Evolutionary conservation across 257 asterid species (phyloP).

Genomic region (Penstemon barbatus): DNA sequence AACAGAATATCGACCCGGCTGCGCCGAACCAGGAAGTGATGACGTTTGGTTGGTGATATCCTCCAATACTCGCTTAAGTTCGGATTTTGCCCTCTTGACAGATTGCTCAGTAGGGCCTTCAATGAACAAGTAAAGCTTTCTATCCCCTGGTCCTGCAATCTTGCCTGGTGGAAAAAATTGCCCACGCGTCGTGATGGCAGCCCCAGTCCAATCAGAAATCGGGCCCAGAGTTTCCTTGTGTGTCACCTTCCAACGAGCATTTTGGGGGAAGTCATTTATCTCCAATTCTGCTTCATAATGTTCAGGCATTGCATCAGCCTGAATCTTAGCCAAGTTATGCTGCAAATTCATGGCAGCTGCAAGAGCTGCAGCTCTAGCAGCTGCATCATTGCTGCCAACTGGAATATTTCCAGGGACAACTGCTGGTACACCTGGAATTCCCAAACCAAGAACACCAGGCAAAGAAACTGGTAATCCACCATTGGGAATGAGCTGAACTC

Average conservation of each 20-base stretch:
- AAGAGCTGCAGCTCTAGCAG: slow-evolving; percentile 73
- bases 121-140: slow-evolving; percentile 87
- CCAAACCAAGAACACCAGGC: slow-evolving; percentile 46
- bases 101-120: slow-evolving; percentile 93
- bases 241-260: slow-evolving; percentile 97
- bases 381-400: slow-evolving; percentile 50
- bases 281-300: slow-evolving; percentile 89
- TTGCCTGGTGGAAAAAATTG: slow-evolving; percentile 72
- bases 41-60: slow-evolving; percentile 80
- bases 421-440: slow-evolving; percentile 43
- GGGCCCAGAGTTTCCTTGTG: slow-evolving; percentile 95
- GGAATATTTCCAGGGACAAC: slow-evolving; percentile 44
- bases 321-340: slow-evolving; percentile 84
- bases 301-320: slow-evolving; percentile 80
- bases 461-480: slow-evolving; percentile 52
- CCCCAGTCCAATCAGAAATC: slow-evolving; percentile 93
- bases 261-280: slow-evolving; percentile 89
- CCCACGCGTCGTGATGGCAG: slow-evolving; percentile 92
- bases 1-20: slow-evolving; percentile 84
- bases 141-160: slow-evolving; percentile 65
- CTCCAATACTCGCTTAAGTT: slow-evolving; percentile 86
- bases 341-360: slow-evolving; percentile 85
- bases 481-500: slow-evolving; percentile 41
- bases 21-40: slow-evolving; percentile 89
- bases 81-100: slow-evolving; percentile 86